Conservation (phyloP, 257 asterid species). For the Knoxia roxburghii region DNA sequence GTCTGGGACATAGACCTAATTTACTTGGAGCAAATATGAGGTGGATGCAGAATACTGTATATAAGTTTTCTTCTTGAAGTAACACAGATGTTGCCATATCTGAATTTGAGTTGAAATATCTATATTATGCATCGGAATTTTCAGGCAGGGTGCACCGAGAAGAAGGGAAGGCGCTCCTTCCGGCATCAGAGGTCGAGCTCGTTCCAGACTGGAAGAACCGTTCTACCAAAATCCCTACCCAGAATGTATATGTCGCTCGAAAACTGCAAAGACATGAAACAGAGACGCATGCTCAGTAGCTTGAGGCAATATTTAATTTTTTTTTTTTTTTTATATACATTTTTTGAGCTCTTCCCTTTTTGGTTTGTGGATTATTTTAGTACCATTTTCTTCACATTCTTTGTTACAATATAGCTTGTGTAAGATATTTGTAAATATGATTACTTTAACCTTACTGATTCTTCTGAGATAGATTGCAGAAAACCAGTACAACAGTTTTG, state of each 20-base stretch:
- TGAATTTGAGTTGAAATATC: neutral
- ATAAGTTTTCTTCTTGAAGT: neutral
- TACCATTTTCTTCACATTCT: neutral
- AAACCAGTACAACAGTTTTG: too few species aligned
- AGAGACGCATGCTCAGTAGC: neutral
- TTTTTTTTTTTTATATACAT: too few species aligned
- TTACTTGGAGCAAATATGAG: neutral
- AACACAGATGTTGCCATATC: neutral
- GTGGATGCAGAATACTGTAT: neutral
- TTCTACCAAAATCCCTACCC: slow-evolving; percentile 90
- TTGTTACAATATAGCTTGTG: neutral
- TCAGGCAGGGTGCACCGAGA: slow-evolving; percentile 77
- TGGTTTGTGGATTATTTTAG: neutral
- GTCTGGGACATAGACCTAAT: neutral
- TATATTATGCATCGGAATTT: slow-evolving; percentile 12
- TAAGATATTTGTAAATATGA: neutral
- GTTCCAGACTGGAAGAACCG: slow-evolving; percentile 72
- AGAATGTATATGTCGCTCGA: slow-evolving; percentile 69
- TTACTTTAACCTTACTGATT: neutral
- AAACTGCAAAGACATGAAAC: slow-evolving; percentile 22
- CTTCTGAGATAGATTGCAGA: too few species aligned
- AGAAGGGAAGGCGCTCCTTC: slow-evolving; percentile 69
- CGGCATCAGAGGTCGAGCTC: slow-evolving; percentile 77
- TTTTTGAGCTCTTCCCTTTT: neutral
- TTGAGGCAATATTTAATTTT: neutral